Percentiles rank a stretch among this genome's conserved stretches.
These are phyloP conservation scores for Drosera spatulata DNA, from an alignment of 179 eudicot species.

Conservation along the genomic window DNA sequence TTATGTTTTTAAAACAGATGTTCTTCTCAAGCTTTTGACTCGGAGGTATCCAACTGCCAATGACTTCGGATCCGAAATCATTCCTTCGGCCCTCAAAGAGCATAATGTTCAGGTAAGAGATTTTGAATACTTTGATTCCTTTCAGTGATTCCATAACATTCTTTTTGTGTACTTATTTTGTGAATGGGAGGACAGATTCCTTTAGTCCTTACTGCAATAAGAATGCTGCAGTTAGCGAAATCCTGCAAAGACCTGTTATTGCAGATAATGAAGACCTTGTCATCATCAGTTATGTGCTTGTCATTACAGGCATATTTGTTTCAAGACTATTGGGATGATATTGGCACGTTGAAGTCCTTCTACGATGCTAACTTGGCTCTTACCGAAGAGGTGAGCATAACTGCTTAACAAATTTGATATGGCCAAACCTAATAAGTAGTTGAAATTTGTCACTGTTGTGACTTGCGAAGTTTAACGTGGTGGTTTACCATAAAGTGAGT, in stretches of 20 bases:
- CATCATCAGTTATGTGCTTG: neutral
- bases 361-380: slow-evolving; percentile 89
- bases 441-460: too few species aligned
- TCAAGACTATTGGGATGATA: slow-evolving; percentile 93
- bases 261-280: neutral
- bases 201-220: neutral
- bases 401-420: too few species aligned
- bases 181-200: neutral
- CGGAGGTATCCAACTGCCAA: slow-evolving; percentile 17
- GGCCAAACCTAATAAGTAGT: too few species aligned
- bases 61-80: neutral
- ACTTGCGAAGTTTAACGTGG: too few species aligned
- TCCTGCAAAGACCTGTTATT: neutral
- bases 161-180: neutral
- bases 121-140: neutral
- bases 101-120: slow-evolving; percentile 60
- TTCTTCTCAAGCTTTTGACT: slow-evolving; percentile 55
- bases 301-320: slow-evolving; percentile 66
- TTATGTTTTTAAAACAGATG: slow-evolving; percentile 73
- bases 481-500: neutral
- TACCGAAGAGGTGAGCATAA: slow-evolving; percentile 52
- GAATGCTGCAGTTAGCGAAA: neutral
- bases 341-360: slow-evolving; percentile 69
- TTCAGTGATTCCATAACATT: too few species aligned
- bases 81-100: slow-evolving; percentile 63